A percentile compares a stretch with the other conserved stretches of the same genome.
phyloP scores from a whole-genome alignment of 1,284 basidiomycete species.

The Ustilago curta region DNA sequence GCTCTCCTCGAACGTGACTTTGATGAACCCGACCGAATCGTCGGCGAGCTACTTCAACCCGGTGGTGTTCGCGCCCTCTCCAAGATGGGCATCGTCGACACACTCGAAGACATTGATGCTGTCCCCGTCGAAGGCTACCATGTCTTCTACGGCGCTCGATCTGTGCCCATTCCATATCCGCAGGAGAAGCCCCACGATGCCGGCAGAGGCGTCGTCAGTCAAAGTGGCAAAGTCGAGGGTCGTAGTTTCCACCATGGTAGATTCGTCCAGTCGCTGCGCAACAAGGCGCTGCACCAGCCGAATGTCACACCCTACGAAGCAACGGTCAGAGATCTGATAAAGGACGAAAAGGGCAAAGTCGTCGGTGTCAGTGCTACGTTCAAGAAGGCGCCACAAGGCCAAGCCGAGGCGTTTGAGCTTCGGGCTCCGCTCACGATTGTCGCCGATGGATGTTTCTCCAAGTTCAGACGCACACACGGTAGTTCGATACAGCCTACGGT shows the following conservation, averaged over 20 bases:
- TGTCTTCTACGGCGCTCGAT: conserved; percentile 76
- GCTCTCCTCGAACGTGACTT: conserved; percentile 76
- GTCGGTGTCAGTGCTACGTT: conserved; percentile 53
- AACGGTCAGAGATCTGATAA: conserved; percentile 59
- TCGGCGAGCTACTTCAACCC: conserved; percentile 95
- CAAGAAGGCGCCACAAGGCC: conserved; percentile 38
- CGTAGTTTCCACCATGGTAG: conserved; percentile 94
- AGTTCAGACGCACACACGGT: conserved; percentile 75
- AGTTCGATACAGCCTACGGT: conserved; percentile 73
- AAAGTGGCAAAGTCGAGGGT: conserved; percentile 72
- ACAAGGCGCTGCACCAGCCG: conserved; percentile 73
- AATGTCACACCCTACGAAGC: conserved; percentile 61
- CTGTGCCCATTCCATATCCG: conserved; percentile 90
- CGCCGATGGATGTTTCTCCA: conserved; percentile 95
- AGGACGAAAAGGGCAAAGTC: conserved; percentile 45
- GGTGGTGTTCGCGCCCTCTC: conserved; percentile 85
- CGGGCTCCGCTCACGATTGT: conserved; percentile 85
- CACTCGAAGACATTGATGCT: conserved; percentile 87
- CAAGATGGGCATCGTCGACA: conserved; percentile 79
- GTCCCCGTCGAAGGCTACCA: conserved; percentile 88
- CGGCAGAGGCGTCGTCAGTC: conserved; percentile 43
- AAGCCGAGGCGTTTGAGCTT: conserved; percentile 60
- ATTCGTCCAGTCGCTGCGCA: conserved; percentile 84
- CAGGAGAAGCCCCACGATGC: conserved; percentile 66
- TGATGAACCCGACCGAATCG: conserved; percentile 92